Base-by-base conservation (phyloP, 441 rosid species). In the Euphorbia celastroides region DNA sequence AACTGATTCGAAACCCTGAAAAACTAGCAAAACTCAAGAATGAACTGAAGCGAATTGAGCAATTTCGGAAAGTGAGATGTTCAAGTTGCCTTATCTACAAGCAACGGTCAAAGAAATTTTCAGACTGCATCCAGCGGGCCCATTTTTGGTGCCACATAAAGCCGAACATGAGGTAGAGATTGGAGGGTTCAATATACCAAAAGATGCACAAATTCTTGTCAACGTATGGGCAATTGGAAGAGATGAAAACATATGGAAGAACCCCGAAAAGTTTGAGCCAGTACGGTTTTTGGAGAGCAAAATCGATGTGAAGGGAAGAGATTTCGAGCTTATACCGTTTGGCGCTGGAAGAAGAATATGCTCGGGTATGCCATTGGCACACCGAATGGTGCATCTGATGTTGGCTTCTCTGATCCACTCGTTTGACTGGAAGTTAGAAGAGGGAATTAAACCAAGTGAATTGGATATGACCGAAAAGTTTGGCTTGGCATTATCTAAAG, bases 311-410 rank as follows among this genome's bases (percentile, higher is more conserved):
- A 55, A 56, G n/a, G 67, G 62, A 6, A 62, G 57, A 26, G 57
- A 62, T 27, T 70, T 63, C 30, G 56, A 70, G 64, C 30, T 67
- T 16, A 57, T 59, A 3, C 70, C 69, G 32, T 55, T 66, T 56
- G 86, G 84, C 2, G 80, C 62, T n/a, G n/a, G n/a, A n/a, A 56
- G 73, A 11, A 70, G 67, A 14, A 61, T 69, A 4, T 62, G 69
- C 84, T 81, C 82, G 0, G 88, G 88, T 46, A 71, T 85, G 14
- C 76, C 84, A 65, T 71, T 84, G 77, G 89, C 80, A 5, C 19
- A 62, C 14, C 61, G 69, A 20, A 71, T 65, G 69, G 13, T 64
- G 30, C 60, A 58, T 14, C 16, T 64, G 23, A 30, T 56, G 52
- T 63, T 64, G 51, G 74, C 64, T 57, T 55, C 74, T 31, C 57